Conservation (phyloP, 768 basidiomycete genomes). For the Suillus fuscotomentosus region DNA sequence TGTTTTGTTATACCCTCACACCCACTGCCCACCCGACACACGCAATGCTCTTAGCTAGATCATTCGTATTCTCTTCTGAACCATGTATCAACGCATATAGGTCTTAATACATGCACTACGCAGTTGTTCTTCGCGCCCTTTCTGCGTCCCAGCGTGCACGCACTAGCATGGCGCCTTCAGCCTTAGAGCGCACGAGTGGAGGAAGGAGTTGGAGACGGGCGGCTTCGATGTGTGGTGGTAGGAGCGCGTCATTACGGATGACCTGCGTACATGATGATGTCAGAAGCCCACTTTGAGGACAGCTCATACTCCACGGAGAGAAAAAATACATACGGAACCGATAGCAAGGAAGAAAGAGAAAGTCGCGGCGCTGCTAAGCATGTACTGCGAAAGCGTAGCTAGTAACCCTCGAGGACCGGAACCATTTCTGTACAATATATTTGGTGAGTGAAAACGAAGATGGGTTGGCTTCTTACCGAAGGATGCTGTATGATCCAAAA, state of each 20-base stretch:
- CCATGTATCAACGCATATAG: conserved; percentile 14
- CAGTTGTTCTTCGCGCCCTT: conserved; percentile 29
- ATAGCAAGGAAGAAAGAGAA: conserved; percentile 97
- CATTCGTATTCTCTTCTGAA: conserved; percentile 7
- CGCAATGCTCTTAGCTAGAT: conserved; percentile 3
- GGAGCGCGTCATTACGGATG: conserved; percentile 75
- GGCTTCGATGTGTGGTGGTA: conserved; percentile 62
- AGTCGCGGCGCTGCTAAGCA: conserved; percentile 96
- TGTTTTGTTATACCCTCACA: conserved; percentile 16
- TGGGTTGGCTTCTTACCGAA: conserved; percentile 57
- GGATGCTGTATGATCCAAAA: conserved; percentile 90
- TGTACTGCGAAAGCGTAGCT: conserved; percentile 94
- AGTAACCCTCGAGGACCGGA: conserved; percentile 88
- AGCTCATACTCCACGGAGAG: not conserved
- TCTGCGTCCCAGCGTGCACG: conserved; percentile 76
- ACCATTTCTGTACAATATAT: conserved; percentile 58
- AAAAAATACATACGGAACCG: conserved; percentile 64
- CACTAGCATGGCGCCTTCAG: conserved; percentile 69
- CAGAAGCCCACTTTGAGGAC: conserved; percentile 1
- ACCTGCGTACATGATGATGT: conserved; percentile 48
- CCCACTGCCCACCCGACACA: conserved; percentile 12
- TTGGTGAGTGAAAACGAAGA: conserved; percentile 6
- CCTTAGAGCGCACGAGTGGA: conserved; percentile 58
- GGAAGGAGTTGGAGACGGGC: conserved; percentile 57
- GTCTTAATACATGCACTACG: conserved; percentile 13